Base-by-base conservation (phyloP, 2,329 filamentous ascomycete species). In the Diaporthe ilicicola region DNA sequence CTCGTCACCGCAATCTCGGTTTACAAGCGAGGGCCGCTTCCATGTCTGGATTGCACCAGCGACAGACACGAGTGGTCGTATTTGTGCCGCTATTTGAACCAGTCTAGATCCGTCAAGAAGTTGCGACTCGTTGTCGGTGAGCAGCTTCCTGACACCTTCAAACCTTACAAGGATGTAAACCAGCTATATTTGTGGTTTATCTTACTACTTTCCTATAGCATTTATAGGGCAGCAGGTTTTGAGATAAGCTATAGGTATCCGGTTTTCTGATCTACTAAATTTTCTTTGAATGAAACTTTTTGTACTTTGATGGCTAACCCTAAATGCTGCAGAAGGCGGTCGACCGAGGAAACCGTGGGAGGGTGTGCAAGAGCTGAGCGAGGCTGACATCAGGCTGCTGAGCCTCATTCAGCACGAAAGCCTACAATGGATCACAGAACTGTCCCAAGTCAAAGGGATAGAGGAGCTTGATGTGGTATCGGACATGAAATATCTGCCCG, bases 341-440 rank as follows among this genome's bases (percentile, higher is more conserved):
- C 84, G 79, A 66, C 87, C 85, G 2, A 79, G 69, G 50, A 75
- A 62, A 2, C 82, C 83, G 0, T 90, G 87, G 87, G 84, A 87
- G 5, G 81, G 82, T 2, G 81, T 88, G 4, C 78, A 81, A 66
- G 78, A 79, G 65, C 84, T 88, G 72, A 80, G 79, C 1, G 80
- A 82, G 13, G 78, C 80, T 17, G 86, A 89, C 72, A 82, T 89
- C 73, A 81, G 83, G 64, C 79, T 87, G 12, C 76, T 86, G 19
- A 82, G 78, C 69, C 77, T 81, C 42, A 81, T 84, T 54, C 81
- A 78, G 72, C 84, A 85, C 74, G 85, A 88, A 66, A 82, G 82
- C 50, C 80, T 91, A 71, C 85, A 89, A 62, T 91, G 89, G 89
- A 83, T 87, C 50, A 83, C 84, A 71, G 86, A 90, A 75, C 75